Base-by-base conservation (phyloP, 495 filamentous ascomycete genomes). In the Penicillium waksmanii region DNA sequence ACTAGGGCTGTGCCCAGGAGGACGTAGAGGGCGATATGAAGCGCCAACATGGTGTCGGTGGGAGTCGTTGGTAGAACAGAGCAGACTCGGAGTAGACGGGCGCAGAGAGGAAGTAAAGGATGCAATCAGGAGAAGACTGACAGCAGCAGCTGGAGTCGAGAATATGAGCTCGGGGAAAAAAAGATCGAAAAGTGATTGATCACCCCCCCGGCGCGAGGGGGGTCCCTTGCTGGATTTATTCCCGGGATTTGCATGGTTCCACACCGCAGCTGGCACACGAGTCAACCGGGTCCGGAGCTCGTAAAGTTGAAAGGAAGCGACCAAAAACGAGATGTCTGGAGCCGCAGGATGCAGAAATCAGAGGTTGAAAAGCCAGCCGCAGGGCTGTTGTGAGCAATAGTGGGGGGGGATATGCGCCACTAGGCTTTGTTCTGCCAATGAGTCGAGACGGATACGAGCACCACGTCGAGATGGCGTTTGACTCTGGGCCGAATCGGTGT, bases 1-100 rank as follows among this genome's bases (percentile, higher is more conserved):
- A 34, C 55, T 8, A 73, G 27, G 3, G 60, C 57, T 0, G 63
- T 65, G 48, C 62, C 59, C 53, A 71, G 55, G 8, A 74, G 56
- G 53, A 58, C 48, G 46, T 65, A 64, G 2, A 74, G 57, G 31
- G 61, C 49, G 48, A 69, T 69, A 57, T 71, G 61, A 46, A 74
- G 61, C 17, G 61, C 50, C 33, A 63, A 25, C 72, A 74, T 74
- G 46, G 17, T 62, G 44, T 5, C 27, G 42, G 6, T 17, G 42
- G 7, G n/a, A 17, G 17, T 44, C 11, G 36, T 9, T n/a, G 10
- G 36, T 10, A 38, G 15, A 8, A 31, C 27, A 31, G 27, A 31
- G 27, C 27, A 31, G 5, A 23, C 23, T 23, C 23, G 23, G 23
- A 23, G 23, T 23, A 23, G 23, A 23, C 23, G 23, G 3, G 3